These are phyloP conservation scores for Cronartium quercuum DNA, from an alignment of 1,284 basidiomycete species.

Conservation along the genomic window DNA sequence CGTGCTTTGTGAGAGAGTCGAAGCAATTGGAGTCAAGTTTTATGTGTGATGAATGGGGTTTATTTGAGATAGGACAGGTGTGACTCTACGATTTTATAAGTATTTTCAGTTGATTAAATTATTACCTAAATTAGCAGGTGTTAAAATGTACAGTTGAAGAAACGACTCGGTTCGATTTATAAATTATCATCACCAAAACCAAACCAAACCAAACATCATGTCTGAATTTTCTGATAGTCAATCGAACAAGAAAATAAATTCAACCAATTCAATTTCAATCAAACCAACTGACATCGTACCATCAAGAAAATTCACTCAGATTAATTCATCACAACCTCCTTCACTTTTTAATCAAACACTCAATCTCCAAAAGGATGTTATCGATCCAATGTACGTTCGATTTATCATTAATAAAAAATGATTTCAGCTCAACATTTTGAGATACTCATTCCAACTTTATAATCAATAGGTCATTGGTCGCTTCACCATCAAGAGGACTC, in stretches of 20 bases:
- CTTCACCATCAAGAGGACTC: constrained; percentile 31
- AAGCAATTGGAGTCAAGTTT: too few relatives aligned
- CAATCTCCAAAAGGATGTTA: background rate
- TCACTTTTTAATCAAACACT: background rate
- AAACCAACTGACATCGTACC: background rate
- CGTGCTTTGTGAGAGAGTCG: too few relatives aligned
- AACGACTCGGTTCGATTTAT: too few relatives aligned
- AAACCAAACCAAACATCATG: background rate
- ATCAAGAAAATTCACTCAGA: constrained; percentile 14
- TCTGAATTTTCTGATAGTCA: background rate
- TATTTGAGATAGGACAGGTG: too few relatives aligned
- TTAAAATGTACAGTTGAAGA: too few relatives aligned
- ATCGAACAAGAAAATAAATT: too few relatives aligned
- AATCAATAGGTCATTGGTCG: constrained; percentile 16
- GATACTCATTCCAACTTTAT: background rate
- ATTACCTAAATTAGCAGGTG: too few relatives aligned
- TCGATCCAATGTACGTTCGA: constrained; percentile 17
- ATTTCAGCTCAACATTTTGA: background rate
- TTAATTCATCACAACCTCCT: background rate
- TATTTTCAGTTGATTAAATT: too few relatives aligned
- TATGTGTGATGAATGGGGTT: too few relatives aligned
- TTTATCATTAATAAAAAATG: background rate
- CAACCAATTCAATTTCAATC: background rate
- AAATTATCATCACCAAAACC: too few relatives aligned
- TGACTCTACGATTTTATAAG: too few relatives aligned